These are phyloP conservation scores for Boletus fagicola DNA, from an alignment of 768 basidiomycete species.

Conservation along the genomic window DNA sequence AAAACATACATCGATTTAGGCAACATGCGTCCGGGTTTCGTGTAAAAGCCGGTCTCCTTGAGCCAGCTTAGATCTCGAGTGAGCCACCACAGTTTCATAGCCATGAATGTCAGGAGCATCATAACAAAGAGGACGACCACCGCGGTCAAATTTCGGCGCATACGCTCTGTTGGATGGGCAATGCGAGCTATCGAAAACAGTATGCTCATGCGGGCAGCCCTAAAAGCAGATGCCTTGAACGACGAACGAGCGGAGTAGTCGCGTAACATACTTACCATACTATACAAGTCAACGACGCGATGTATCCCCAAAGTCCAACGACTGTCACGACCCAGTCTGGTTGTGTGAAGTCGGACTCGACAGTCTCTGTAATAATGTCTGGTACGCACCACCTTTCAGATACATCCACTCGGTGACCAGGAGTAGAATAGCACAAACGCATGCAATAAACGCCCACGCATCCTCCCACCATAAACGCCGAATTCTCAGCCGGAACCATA, in stretches of 20 bases:
- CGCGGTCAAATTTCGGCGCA: slow-evolving; percentile 8
- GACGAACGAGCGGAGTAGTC: neutral
- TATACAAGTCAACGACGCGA: neutral
- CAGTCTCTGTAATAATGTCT: neutral
- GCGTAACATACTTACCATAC: slow-evolving; percentile 16
- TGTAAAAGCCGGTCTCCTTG: neutral
- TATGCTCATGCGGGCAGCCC: slow-evolving; percentile 25
- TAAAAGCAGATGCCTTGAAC: slow-evolving; percentile 5
- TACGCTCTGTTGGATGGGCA: slow-evolving; percentile 7
- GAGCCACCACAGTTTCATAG: slow-evolving; percentile 14
- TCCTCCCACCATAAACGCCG: slow-evolving; percentile 27
- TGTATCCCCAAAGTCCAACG: slow-evolving; percentile 16
- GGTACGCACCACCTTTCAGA: slow-evolving; percentile 19
- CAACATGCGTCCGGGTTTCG: neutral
- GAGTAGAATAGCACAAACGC: slow-evolving; percentile 1
- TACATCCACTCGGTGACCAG: slow-evolving; percentile 14
- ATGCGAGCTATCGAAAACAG: slow-evolving; percentile 23
- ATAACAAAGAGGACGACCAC: slow-evolving; percentile 10
- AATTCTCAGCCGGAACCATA: slow-evolving; percentile 17
- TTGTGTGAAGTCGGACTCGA: neutral
- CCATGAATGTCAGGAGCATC: slow-evolving; percentile 6
- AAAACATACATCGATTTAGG: slow-evolving; percentile 6
- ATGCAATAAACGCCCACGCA: slow-evolving; percentile 13
- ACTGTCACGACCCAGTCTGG: slow-evolving; percentile 6
- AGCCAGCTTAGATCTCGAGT: slow-evolving; percentile 8